phyloP scores from a whole-genome alignment of 2,329 filamentous ascomycete genomes.

The Aphanocladium album region DNA sequence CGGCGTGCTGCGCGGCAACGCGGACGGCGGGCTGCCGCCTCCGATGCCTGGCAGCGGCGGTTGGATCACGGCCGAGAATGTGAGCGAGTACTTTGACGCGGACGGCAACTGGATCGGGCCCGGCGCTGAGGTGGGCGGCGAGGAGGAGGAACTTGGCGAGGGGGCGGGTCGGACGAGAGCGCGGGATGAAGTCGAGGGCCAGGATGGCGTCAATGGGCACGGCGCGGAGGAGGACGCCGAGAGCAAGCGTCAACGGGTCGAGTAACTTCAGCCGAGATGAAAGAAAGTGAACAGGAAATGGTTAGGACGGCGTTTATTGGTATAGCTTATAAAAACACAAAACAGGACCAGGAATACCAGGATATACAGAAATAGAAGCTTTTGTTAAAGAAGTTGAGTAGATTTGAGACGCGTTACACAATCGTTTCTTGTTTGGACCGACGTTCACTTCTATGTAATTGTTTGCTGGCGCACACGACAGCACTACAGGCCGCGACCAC shows the following conservation, averaged over 20 bases:
- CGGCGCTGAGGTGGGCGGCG: slow-evolving; percentile 27
- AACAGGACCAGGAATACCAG: not conserved
- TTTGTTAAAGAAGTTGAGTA: no score
- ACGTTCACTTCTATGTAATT: no score
- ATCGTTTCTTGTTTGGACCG: no score
- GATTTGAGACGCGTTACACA: no score
- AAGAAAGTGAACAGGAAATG: not conserved
- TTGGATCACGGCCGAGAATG: slow-evolving; percentile 91
- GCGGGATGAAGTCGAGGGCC: slow-evolving; percentile 47
- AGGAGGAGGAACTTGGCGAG: slow-evolving; percentile 52
- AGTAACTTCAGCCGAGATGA: slow-evolving; percentile 24
- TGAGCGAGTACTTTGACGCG: slow-evolving; percentile 75
- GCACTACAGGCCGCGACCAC: no score
- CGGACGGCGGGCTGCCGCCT: slow-evolving; percentile 52
- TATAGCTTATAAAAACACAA: not conserved
- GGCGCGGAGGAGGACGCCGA: slow-evolving; percentile 34
- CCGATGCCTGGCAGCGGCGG: slow-evolving; percentile 69
- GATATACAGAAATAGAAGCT: not conserved
- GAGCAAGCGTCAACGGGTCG: slow-evolving; percentile 44
- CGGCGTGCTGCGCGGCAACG: slow-evolving; percentile 46
- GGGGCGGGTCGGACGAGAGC: slow-evolving; percentile 56
- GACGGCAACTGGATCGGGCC: slow-evolving; percentile 70
- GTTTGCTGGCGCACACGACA: no score
- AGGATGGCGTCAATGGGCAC: slow-evolving; percentile 39
- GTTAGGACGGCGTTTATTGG: slow-evolving; percentile 1